Percentiles rank a stretch among this genome's conserved stretches.
Conservation (phyloP, 2,329 filamentous ascomycete species). For the Cytospora paraplurivora region DNA sequence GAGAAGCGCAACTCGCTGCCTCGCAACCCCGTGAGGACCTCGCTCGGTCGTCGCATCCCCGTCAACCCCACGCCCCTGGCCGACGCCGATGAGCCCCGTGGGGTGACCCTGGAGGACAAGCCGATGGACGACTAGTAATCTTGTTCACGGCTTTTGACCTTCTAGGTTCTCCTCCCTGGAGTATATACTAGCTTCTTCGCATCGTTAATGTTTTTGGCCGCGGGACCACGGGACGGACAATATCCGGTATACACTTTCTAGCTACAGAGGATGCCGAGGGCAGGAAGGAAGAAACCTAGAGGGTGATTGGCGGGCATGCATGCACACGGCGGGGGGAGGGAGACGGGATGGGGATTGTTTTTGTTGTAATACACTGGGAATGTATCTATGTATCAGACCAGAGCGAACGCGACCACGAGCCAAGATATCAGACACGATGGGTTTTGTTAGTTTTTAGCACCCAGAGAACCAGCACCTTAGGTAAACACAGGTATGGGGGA, state of each 20-base stretch:
- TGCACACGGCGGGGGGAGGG: background rate
- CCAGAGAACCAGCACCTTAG: background rate
- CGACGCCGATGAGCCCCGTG: conserved; percentile 40
- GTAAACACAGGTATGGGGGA: conserved; percentile 3
- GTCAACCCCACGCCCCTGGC: conserved; percentile 39
- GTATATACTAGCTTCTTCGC: background rate
- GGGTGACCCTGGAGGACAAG: conserved; percentile 72
- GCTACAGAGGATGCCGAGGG: background rate
- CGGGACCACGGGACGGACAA: background rate
- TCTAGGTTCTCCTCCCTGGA: background rate
- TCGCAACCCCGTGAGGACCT: conserved; percentile 55
- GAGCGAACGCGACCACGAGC: conserved; percentile 29
- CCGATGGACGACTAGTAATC: conserved; percentile 71
- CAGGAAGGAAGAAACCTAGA: conserved; percentile 5
- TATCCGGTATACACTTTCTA: background rate
- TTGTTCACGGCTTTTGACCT: background rate
- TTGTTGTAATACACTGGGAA: conserved; percentile 24
- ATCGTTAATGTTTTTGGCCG: background rate
- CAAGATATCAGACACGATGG: conserved; percentile 24
- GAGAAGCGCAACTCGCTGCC: conserved; percentile 69
- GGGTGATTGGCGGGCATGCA: background rate
- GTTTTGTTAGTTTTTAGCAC: conserved; percentile 8
- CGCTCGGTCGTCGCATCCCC: conserved; percentile 52
- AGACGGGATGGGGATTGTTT: background rate
- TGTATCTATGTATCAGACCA: conserved; percentile 26